Conservation (phyloP, 495 filamentous ascomycete species). For the Trichoderma reesei region DNA sequence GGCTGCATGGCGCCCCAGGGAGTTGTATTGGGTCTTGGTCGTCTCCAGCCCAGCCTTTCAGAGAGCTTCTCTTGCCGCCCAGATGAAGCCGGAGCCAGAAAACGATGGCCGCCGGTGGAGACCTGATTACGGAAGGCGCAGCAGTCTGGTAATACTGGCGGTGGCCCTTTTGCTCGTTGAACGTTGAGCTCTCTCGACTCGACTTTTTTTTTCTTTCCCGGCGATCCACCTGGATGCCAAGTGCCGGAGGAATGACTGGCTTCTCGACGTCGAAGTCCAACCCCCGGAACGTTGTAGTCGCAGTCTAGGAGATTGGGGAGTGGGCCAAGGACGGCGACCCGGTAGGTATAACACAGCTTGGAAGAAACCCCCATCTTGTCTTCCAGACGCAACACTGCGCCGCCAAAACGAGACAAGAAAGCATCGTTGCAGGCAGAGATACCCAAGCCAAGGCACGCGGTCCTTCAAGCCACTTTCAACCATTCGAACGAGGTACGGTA, state of each 20-base stretch:
- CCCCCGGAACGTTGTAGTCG: neutral
- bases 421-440: neutral
- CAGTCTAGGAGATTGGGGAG: neutral
- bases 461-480: neutral
- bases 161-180: neutral
- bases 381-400: neutral
- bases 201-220: neutral
- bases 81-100: neutral
- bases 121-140: neutral
- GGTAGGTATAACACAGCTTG: neutral
- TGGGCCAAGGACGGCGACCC: neutral
- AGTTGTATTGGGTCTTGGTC: conserved; percentile 11
- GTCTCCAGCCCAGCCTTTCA: conserved; percentile 19
- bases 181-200: neutral
- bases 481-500: neutral
- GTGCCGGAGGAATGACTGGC: neutral
- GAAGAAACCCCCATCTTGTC: neutral
- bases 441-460: neutral
- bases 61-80: conserved; percentile 35
- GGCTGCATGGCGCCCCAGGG: conserved; percentile 7
- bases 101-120: conserved; percentile 1
- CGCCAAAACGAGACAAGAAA: neutral
- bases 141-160: neutral
- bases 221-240: neutral
- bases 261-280: neutral